Conservation (phyloP, 2,329 filamentous ascomycete genomes). For the Intubia oerlemansii region DNA sequence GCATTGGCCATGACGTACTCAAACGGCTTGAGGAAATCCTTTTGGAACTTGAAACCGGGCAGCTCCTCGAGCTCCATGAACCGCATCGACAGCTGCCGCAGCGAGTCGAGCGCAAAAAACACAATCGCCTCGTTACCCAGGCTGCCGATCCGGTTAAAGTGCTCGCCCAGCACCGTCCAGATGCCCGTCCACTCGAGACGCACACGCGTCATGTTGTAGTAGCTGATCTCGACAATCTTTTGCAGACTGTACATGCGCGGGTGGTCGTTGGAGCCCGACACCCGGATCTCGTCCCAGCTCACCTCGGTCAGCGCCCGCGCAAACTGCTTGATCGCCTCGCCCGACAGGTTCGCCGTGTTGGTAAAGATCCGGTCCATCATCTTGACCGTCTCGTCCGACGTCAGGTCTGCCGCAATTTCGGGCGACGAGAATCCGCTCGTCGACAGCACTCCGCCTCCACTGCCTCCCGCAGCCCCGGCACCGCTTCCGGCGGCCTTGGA, state of each 20-base stretch:
- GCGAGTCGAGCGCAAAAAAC: slow-evolving; percentile 88
- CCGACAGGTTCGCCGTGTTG: slow-evolving; percentile 80
- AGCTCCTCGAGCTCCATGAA: slow-evolving; percentile 98
- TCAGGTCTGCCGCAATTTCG: slow-evolving; percentile 78
- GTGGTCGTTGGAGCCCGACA: slow-evolving; percentile 85
- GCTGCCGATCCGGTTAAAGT: slow-evolving; percentile 95
- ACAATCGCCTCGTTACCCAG: slow-evolving; percentile 93
- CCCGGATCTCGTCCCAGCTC: slow-evolving; percentile 98
- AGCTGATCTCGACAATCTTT: slow-evolving; percentile 95
- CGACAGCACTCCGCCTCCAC: too few species aligned
- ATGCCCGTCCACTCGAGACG: slow-evolving; percentile 97
- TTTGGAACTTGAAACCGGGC: slow-evolving; percentile 98
- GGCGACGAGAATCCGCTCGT: slow-evolving; percentile 35
- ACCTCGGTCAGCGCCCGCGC: slow-evolving; percentile 83
- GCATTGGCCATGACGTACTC: slow-evolving; percentile 95
- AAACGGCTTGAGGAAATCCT: slow-evolving; percentile 96
- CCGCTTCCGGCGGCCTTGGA: background rate
- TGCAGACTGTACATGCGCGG: slow-evolving; percentile 93
- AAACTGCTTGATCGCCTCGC: slow-evolving; percentile 90
- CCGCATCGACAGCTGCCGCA: slow-evolving; percentile 90
- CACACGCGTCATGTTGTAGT: slow-evolving; percentile 98
- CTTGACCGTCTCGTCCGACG: slow-evolving; percentile 64
- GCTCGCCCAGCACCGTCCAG: slow-evolving; percentile 91
- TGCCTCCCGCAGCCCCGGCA: too few species aligned
- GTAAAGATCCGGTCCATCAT: slow-evolving; percentile 92